These are phyloP conservation scores for Lentinus tigrinus DNA, from an alignment of 768 basidiomycete genomes.

Conservation along the genomic window DNA sequence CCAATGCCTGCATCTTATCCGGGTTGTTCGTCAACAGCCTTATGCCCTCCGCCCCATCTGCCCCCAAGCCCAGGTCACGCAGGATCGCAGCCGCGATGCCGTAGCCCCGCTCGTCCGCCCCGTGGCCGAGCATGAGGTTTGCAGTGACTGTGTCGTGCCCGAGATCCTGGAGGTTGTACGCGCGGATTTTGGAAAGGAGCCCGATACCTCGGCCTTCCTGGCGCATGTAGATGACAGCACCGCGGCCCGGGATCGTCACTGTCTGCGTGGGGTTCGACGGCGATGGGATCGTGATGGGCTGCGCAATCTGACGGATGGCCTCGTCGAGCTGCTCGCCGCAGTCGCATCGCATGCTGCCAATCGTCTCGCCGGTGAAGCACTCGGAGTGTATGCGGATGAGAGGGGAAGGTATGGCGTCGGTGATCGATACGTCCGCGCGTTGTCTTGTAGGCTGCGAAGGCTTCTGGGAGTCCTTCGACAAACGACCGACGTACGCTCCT, in stretches of 20 bases:
- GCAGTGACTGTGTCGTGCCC: constrained; percentile 99
- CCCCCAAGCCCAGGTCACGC: constrained; percentile 78
- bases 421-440: constrained; percentile 9
- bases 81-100: constrained; percentile 89
- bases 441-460: constrained; percentile 29
- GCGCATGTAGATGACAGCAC: constrained; percentile 91
- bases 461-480: constrained; percentile 51
- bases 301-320: constrained; percentile 86
- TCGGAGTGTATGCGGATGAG: constrained; percentile 96
- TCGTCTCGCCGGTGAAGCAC: constrained; percentile 97
- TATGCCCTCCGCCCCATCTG: constrained; percentile 54
- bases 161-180: constrained; percentile 96
- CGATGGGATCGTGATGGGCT: constrained; percentile 52
- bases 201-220: constrained; percentile 99
- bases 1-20: constrained; percentile 88
- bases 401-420: constrained; percentile 57
- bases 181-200: constrained; percentile 89
- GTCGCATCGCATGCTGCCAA: constrained; percentile 98
- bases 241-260: constrained; percentile 74
- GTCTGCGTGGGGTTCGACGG: constrained; percentile 26
- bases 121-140: constrained; percentile 91
- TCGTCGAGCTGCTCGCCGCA: constrained; percentile 99
- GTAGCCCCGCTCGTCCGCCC: constrained; percentile 92
- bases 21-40: constrained; percentile 96
- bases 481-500: constrained; percentile 89